These are phyloP conservation scores for Nicotiana knightiana DNA, from an alignment of 257 asterid genomes.

Conservation along the genomic window DNA sequence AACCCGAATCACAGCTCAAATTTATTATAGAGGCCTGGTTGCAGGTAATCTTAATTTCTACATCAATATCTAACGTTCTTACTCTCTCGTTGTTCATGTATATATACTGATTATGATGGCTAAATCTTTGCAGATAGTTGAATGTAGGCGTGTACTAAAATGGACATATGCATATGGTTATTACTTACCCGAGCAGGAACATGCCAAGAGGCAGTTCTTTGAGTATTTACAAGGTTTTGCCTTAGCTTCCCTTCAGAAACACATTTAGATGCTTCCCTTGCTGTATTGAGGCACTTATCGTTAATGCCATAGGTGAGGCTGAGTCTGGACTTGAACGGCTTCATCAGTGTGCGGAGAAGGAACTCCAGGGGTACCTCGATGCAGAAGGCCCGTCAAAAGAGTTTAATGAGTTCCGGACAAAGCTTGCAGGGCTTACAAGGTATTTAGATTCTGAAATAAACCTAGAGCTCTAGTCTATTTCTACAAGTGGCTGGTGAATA, in stretches of 20 bases:
- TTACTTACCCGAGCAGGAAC: constrained; percentile 76
- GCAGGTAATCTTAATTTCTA: constrained; percentile 49
- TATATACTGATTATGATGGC: constrained; percentile 7
- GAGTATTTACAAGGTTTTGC: constrained; percentile 84
- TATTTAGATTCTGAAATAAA: constrained; percentile 13
- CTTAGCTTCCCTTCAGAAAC: constrained; percentile 5
- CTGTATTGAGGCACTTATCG: constrained; percentile 12
- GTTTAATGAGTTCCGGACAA: constrained; percentile 85
- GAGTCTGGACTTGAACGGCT: constrained; percentile 96
- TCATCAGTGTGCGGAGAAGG: constrained; percentile 97
- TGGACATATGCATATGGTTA: constrained; percentile 97
- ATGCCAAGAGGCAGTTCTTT: constrained; percentile 74
- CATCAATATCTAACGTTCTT: not conserved
- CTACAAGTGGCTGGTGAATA: not conserved
- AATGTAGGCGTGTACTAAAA: constrained; percentile 88
- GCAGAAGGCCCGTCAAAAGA: constrained; percentile 70
- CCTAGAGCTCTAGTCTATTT: not conserved
- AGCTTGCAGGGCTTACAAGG: constrained; percentile 96
- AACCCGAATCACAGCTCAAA: constrained; percentile 96
- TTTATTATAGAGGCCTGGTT: constrained; percentile 94
- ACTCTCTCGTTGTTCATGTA: constrained; percentile 15
- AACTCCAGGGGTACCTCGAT: constrained; percentile 62
- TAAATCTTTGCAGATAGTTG: constrained; percentile 61
- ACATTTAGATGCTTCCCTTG: constrained; percentile 6
- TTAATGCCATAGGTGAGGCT: constrained; percentile 67